phyloP scores from a whole-genome alignment of 306 rosid genomes.

The Inga leiocalycina region DNA sequence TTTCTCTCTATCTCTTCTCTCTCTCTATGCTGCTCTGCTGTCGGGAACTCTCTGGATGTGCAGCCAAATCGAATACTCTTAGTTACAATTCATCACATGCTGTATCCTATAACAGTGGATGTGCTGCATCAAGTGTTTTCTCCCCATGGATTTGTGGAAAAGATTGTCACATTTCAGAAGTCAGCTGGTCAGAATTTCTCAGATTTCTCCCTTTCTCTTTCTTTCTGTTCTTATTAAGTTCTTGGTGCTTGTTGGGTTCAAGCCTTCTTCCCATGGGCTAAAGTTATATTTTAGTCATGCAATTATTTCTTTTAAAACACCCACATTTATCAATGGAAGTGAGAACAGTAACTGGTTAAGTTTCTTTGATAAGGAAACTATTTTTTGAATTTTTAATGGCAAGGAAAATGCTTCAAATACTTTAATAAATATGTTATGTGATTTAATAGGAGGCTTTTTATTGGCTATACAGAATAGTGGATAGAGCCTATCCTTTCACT shows the following conservation, averaged over 20 bases:
- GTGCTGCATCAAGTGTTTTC: conserved; percentile 99
- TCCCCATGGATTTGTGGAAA: conserved; percentile 98
- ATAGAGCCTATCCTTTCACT: background rate
- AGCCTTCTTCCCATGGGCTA: conserved; percentile 15
- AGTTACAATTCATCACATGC: conserved; percentile 98
- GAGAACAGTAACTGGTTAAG: conserved; percentile 13
- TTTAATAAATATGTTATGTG: conserved; percentile 14
- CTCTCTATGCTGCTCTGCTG: conserved; percentile 84
- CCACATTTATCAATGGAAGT: background rate
- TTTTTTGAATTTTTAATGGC: conserved; percentile 11
- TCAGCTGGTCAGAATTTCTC: conserved; percentile 98
- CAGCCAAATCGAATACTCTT: conserved; percentile 99
- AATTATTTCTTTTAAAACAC: conserved; percentile 18
- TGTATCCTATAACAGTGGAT: conserved; percentile 98
- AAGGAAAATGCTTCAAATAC: conserved; percentile 15
- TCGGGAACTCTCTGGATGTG: conserved; percentile 67
- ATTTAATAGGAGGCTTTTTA: conserved; percentile 7
- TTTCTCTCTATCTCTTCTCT: conserved; percentile 84
- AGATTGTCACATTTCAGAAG: conserved; percentile 99
- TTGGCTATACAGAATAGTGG: background rate
- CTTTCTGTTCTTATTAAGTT: conserved; percentile 45
- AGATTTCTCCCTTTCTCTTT: conserved; percentile 63
- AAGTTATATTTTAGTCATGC: conserved; percentile 21
- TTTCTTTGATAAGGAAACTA: conserved; percentile 21
- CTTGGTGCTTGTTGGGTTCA: conserved; percentile 25